Base-by-base conservation (phyloP, 2,329 filamentous ascomycete species). In the Aaosphaeria pasadenensis region DNA sequence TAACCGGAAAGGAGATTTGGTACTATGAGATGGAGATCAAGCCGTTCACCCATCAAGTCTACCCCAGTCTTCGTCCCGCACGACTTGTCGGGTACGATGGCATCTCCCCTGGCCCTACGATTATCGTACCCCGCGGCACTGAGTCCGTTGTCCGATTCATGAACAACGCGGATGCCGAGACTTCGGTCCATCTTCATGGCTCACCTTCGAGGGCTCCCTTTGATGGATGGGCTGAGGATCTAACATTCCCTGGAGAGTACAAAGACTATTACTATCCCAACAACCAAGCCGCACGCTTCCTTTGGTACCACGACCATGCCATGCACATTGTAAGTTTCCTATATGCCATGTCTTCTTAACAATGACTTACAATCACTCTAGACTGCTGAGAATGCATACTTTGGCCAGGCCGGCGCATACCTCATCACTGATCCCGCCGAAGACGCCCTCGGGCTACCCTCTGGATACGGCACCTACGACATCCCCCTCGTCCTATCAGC, bases 191-290 rank as follows among this genome's bases (percentile, higher is more conserved):
- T 64, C 69, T 83, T 17, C 80, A 83, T 54, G 80, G 81, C 1
- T 79, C 77, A 7, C 9, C 42, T 52, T 52, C 59, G 43, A 66
- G 73, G 30, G 69, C 74, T 6, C 73, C 74, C 5, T 78, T 74
- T 43, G 77, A 80, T 53, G 79, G 79, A 0, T 82, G 78, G 78
- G 79, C 79, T 1, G 73, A 75, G 41, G 81, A 83, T 51, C 66
- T 72, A 11, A 77, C 77, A 1, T 42, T 64, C 1, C 73, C 75
- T 0, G 78, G 78, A 1, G 66, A 83, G 55, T 82, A 77, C 64
- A 83, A 84, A 41, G 82, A 84, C 51, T 83, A 84, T 60, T 84
- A 83, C 60, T 85, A 81, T 54, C 80, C 81, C 6, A 84, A 84
- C 58, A 66, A 61, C 9, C 76, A 83, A 57, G 71, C 70, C 35